A percentile compares a stretch with the other conserved stretches of the same genome.
Conservation (phyloP, 768 basidiomycete genomes). For the Agrocybe pediades region DNA sequence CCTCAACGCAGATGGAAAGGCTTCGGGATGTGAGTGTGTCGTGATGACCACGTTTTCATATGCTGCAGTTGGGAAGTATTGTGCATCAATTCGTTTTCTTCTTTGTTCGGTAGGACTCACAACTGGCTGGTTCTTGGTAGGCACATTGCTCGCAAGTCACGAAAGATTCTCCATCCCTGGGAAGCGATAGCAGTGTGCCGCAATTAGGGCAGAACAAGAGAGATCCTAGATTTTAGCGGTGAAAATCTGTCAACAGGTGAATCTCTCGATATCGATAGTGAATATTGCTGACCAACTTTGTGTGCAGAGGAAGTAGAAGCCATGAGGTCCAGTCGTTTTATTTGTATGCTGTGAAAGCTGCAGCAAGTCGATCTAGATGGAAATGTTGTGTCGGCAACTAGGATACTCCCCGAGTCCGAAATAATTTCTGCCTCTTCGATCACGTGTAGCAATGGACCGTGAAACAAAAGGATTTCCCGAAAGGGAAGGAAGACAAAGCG, state of each 20-base stretch:
- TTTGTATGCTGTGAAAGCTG: neutral
- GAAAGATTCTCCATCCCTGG: slow-evolving; percentile 68
- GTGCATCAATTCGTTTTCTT: neutral
- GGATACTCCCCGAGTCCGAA: neutral
- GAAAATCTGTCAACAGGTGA: neutral
- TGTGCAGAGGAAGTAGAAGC: slow-evolving; percentile 23
- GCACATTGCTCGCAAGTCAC: slow-evolving; percentile 90
- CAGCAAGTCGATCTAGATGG: no score
- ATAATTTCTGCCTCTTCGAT: slow-evolving; percentile 1
- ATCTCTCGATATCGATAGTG: neutral
- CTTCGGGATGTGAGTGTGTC: slow-evolving; percentile 90
- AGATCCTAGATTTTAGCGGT: slow-evolving; percentile 57
- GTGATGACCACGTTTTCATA: slow-evolving; percentile 91
- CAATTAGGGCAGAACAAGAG: slow-evolving; percentile 94
- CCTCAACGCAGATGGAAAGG: slow-evolving; percentile 87
- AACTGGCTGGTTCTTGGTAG: slow-evolving; percentile 83
- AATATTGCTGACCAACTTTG: slow-evolving; percentile 38
- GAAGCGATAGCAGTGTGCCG: slow-evolving; percentile 85
- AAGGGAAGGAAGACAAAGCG: slow-evolving; percentile 14
- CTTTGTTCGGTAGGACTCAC: slow-evolving; percentile 49
- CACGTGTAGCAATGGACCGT: slow-evolving; percentile 15
- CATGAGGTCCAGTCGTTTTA: neutral
- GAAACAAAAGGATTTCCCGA: slow-evolving; percentile 17
- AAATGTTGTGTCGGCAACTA: neutral
- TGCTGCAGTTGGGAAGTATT: slow-evolving; percentile 44